phyloP scores from a whole-genome alignment of 2,329 filamentous ascomycete species.

The Allantophomopsis lycopodina region DNA sequence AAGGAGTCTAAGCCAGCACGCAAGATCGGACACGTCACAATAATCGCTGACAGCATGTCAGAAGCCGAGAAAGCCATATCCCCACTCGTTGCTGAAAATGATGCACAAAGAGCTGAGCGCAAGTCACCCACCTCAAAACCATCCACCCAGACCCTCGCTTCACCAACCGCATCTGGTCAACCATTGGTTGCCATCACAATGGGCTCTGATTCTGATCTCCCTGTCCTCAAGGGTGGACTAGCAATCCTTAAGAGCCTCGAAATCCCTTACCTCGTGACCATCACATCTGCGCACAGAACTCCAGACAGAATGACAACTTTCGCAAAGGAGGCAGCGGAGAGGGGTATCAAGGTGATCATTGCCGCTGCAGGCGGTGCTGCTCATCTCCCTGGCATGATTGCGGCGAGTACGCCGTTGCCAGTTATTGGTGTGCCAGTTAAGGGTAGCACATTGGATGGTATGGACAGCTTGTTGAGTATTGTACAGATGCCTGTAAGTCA shows the following conservation, averaged over 20 bases:
- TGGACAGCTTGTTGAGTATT: slow-evolving; percentile 59
- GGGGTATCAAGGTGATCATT: slow-evolving; percentile 61
- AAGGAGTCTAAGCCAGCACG: slow-evolving; percentile 78
- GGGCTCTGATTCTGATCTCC: slow-evolving; percentile 70
- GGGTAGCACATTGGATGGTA: slow-evolving; percentile 57
- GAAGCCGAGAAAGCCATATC: slow-evolving; percentile 55
- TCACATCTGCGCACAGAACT: slow-evolving; percentile 71
- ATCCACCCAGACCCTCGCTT: slow-evolving; percentile 18
- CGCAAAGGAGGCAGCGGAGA: slow-evolving; percentile 44
- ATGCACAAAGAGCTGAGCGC: slow-evolving; percentile 42
- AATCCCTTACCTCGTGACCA: slow-evolving; percentile 61
- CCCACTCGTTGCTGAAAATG: slow-evolving; percentile 52
- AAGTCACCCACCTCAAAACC: slow-evolving; percentile 19
- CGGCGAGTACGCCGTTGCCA: slow-evolving; percentile 55
- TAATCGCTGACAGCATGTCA: slow-evolving; percentile 55
- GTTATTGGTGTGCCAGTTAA: slow-evolving; percentile 71
- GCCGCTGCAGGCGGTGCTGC: slow-evolving; percentile 65
- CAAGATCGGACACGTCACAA: slow-evolving; percentile 91
- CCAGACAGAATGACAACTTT: slow-evolving; percentile 57
- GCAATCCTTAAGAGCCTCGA: slow-evolving; percentile 53
- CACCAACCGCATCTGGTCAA: slow-evolving; percentile 7
- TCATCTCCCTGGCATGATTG: slow-evolving; percentile 62
- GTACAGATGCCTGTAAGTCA: slow-evolving; percentile 58
- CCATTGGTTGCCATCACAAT: slow-evolving; percentile 67
- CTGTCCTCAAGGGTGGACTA: slow-evolving; percentile 50